phyloP scores from a whole-genome alignment of 106 monocot species.

The Cymbidium sinense region DNA sequence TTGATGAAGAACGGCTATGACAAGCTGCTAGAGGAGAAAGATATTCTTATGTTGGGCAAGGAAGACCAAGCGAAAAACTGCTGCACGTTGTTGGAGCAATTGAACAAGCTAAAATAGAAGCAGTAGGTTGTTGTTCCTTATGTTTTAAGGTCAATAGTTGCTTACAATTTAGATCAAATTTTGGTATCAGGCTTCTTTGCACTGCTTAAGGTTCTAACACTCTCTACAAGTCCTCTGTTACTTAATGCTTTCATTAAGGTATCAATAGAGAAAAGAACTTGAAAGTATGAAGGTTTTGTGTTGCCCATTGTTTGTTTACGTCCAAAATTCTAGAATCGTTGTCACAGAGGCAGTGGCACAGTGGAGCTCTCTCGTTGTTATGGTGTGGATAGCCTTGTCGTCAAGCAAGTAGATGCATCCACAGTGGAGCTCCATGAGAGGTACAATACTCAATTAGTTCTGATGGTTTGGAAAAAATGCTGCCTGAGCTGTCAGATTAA shows the following conservation, averaged over 20 bases:
- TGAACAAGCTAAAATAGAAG: slow-evolving; percentile 27
- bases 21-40: slow-evolving; percentile 66
- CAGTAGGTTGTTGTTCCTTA: slow-evolving; percentile 14
- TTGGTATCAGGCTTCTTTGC: slow-evolving; percentile 68
- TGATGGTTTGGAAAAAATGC: no score
- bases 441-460: no score
- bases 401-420: no score
- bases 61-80: slow-evolving; percentile 43
- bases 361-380: no score
- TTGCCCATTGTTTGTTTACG: slow-evolving; percentile 54
- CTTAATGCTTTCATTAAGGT: slow-evolving; percentile 81
- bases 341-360: slow-evolving; percentile 90
- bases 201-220: slow-evolving; percentile 63
- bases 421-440: no score
- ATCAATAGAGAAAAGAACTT: slow-evolving; percentile 32
- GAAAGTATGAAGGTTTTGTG: slow-evolving; percentile 56
- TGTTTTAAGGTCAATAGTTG: slow-evolving; percentile 54
- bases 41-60: slow-evolving; percentile 47
- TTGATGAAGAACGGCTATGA: slow-evolving; percentile 75
- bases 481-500: no score
- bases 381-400: no score
- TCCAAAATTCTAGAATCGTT: slow-evolving; percentile 82
- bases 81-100: slow-evolving; percentile 38
- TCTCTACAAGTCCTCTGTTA: slow-evolving; percentile 67
- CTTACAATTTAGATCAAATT: slow-evolving; percentile 54